Evolutionary conservation across 2,329 filamentous ascomycete species (phyloP).

Genomic region (Knufia petricola): DNA sequence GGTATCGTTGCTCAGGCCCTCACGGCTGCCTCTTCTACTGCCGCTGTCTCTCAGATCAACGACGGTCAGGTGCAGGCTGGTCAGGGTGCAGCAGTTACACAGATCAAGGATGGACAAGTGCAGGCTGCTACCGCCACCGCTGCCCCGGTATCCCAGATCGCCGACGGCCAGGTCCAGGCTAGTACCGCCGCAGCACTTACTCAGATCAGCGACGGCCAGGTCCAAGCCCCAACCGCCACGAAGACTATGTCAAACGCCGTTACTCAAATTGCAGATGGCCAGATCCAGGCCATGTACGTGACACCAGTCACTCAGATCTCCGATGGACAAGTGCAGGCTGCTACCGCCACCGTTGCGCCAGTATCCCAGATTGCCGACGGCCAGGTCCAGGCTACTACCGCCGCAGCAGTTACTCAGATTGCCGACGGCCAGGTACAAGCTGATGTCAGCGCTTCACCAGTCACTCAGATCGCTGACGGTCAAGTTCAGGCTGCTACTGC

Average conservation of each 20-base stretch:
- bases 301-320: conserved; percentile 16
- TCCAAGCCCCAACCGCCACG: conserved; percentile 11
- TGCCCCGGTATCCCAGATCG: conserved; percentile 12
- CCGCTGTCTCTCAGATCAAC: too few species aligned
- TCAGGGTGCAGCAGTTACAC: too few species aligned
- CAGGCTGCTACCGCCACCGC: conserved; percentile 26
- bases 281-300: conserved; percentile 8
- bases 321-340: conserved; percentile 26
- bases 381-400: too few species aligned
- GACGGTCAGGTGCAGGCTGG: too few species aligned
- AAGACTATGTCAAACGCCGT: neutral
- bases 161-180: too few species aligned
- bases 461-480: too few species aligned
- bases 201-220: conserved; percentile 15
- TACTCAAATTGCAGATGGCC: conserved; percentile 24
- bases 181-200: conserved; percentile 26
- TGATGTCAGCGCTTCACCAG: too few species aligned
- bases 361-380: too few species aligned
- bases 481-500: too few species aligned
- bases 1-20: conserved; percentile 23
- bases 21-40: too few species aligned
- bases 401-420: too few species aligned
- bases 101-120: conserved; percentile 45
- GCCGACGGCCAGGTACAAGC: too few species aligned
- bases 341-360: conserved; percentile 27